Evolutionary conservation across 106 monocot genomes (phyloP), one percentile per base, ranked within the genome.

Genomic region (Narthecium ossifragum): DNA sequence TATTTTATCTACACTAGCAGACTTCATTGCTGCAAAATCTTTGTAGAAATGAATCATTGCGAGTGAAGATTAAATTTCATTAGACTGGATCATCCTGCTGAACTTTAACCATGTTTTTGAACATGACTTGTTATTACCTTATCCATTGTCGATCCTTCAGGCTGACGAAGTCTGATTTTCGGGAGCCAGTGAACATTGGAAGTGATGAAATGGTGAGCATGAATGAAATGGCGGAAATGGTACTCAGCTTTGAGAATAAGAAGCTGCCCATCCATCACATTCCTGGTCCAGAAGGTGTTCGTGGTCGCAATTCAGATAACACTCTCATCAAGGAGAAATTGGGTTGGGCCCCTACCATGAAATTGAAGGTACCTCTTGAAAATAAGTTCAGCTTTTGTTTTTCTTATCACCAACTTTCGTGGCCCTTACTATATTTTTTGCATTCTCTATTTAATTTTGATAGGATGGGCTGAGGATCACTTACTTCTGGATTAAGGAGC

Each of bases 201-300:
- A 91, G 90, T 52, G 85, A 91, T 63, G 90, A 85, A 68, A 91
- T 91, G 90, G 90, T 91, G 23, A 91, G 90, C 90, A 91, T 91
- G 90, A 91, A 91, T 41, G 90, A 90, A 63, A 90, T 90, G 90
- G 93, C 93, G 23, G 84, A 88, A 56, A 85, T 93, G 8, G 79
- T 93, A 26, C 88, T 93, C 40, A 74, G 93, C 76, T 88, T 93
- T 55, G 93, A 93, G 50, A 65, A 77, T 31, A 88, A 74, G 72
- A 76, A 78, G 46, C 93, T 88, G 34, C 93, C 88, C 15, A 93
- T 93, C 57, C 88, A 93, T 34, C 93, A 93, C 75, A 93, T 93
- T 79, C 93, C 93, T 41, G 93, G 93, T 21, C 93, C 93, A 5
- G 93, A 93, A 69, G 93, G 93, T 30, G 93, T 93, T 32, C 88